Evolutionary conservation across 345 rosid genomes (phyloP), one percentile per base, ranked within the genome.

Genomic region (Physaria fendleri): DNA sequence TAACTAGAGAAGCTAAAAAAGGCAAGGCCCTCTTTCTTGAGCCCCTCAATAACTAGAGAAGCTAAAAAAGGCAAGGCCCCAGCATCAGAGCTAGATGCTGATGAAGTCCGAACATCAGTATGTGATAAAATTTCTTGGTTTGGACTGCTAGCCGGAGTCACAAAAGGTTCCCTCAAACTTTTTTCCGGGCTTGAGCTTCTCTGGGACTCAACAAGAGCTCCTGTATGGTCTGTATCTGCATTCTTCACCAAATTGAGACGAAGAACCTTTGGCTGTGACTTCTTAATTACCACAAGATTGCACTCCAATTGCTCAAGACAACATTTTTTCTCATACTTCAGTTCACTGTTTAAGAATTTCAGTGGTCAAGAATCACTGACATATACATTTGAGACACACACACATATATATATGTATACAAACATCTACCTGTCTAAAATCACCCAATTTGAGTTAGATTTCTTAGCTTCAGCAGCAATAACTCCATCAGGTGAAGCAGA

Each of bases 91-190:
- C 99, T 87, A 30, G 99, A 89, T 43, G 89, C 81, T 15, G 99
- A 93, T 46, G 91, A 89, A 56, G 97, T 77, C 42, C 88, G 90
- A 35, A 77, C 69, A 57, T 88, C 98, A 8, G 95, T 77, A 11
- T 78, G 65, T 12, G 85, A 79, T 22, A 91, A 81, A 66, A 72
- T 87, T 67, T 83, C 96, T 22, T 76, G 84, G 46, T 92, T 96
- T 27, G 98, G 98, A 80, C 97, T 93, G 58, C 95, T 87, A 8
- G 86, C 83, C 1, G 99, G 95, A 71, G 95, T 89, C 73, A 89
- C 99, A 62, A 76, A 81, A 5, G 94, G 99, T 50, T 51, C 90
- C 96, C 57, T 74, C 72, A 76, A 56, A 20, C 48, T 78, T 50
- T 79, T 72, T 11, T 60, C 47, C 6, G 60, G 64, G 46, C 77